A percentile compares a stretch with the other conserved stretches of the same genome.
These are phyloP conservation scores for Endocladia muricata DNA, from an alignment of 31 red algal species.

Conservation along the genomic window DNA sequence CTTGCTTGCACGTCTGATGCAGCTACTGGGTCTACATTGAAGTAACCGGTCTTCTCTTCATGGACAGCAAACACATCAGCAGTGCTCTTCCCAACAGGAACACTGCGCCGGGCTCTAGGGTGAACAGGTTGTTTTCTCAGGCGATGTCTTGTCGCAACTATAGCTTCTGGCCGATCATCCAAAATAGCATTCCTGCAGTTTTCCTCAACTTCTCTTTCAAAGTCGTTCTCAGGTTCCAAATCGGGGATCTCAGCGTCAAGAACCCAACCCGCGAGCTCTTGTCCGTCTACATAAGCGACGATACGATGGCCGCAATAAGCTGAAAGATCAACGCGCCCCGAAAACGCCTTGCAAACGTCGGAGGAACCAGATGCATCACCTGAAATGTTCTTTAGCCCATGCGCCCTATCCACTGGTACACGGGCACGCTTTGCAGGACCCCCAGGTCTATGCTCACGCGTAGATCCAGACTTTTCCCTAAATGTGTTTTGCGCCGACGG, in stretches of 20 bases:
- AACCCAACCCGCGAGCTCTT: slow-evolving; percentile 64
- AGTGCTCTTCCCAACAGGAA: neutral
- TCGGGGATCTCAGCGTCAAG: slow-evolving; percentile 11
- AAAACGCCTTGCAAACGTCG: slow-evolving; percentile 29
- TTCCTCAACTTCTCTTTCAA: neutral
- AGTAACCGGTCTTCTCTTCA: neutral
- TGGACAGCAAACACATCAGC: neutral
- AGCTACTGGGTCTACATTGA: neutral
- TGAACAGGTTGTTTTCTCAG: neutral
- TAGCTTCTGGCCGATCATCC: neutral
- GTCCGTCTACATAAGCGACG: slow-evolving; percentile 35
- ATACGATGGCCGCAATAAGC: slow-evolving; percentile 52
- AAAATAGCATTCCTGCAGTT: neutral
- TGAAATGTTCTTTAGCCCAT: too few species aligned
- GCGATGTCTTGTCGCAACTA: neutral
- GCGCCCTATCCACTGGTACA: too few species aligned
- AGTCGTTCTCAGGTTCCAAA: neutral
- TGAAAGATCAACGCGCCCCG: slow-evolving; percentile 47
- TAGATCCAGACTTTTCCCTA: too few species aligned
- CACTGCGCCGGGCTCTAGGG: neutral
- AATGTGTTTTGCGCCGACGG: too few species aligned
- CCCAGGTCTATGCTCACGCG: too few species aligned
- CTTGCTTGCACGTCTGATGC: slow-evolving; percentile 24
- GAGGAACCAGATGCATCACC: too few species aligned
- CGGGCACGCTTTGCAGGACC: too few species aligned